phyloP scores from a whole-genome alignment of 2,329 filamentous ascomycete genomes.

The Coleophoma crateriformis region DNA sequence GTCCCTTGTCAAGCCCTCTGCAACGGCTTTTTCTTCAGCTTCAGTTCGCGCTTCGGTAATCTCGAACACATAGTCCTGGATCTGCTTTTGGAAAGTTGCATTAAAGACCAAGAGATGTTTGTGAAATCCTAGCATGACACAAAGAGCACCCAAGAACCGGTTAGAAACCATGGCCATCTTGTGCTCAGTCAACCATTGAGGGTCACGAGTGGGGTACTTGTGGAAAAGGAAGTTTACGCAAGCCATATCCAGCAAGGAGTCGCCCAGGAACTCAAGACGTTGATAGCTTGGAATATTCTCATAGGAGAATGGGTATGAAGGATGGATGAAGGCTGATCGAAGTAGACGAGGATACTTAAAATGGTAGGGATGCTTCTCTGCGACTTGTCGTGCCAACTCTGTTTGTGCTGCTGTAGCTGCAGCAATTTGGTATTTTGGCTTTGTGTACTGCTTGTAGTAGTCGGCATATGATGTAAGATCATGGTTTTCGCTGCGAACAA shows the following conservation, averaged over 20 bases:
- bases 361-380: conserved; percentile 47
- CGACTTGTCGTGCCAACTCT: conserved; percentile 62
- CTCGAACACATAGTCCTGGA: conserved; percentile 50
- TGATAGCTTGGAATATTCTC: conserved; percentile 86
- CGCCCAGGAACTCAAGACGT: conserved; percentile 85
- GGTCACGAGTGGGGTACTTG: conserved; percentile 71
- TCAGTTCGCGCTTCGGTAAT: conserved; percentile 46
- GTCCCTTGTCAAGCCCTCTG: conserved; percentile 26
- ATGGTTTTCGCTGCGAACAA: conserved; percentile 69
- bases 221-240: conserved; percentile 80
- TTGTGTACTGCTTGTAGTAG: conserved; percentile 64
- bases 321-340: conserved; percentile 81
- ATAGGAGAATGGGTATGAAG: conserved; percentile 70
- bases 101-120: conserved; percentile 59
- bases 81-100: conserved; percentile 35
- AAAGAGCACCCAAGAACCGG: conserved; percentile 81
- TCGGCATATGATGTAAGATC: conserved; percentile 63
- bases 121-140: conserved; percentile 74
- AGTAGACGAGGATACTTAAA: conserved; percentile 75
- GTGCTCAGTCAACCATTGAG: conserved; percentile 96
- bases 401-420: conserved; percentile 59
- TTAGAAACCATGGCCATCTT: conserved; percentile 99
- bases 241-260: conserved; percentile 80
- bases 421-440: conserved; percentile 65
- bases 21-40: conserved; percentile 26